phyloP scores from a whole-genome alignment of 2,329 filamentous ascomycete genomes.

The Grosmannia huntii region DNA sequence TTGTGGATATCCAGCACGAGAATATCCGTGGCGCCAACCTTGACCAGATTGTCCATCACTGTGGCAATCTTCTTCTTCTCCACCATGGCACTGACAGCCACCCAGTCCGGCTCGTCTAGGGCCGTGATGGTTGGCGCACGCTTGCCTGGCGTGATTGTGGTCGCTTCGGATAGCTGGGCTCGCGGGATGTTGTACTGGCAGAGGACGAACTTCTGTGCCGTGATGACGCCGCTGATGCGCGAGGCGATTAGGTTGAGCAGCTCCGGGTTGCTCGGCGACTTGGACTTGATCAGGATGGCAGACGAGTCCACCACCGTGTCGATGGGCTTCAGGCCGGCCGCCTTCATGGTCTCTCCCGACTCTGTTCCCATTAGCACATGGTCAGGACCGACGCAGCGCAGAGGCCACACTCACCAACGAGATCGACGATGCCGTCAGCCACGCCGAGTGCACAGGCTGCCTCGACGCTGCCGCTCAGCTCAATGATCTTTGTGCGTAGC shows the following conservation, averaged over 20 bases:
- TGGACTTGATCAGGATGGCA: conserved; percentile 86
- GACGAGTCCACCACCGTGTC: conserved; percentile 83
- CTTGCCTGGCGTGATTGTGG: conserved; percentile 79
- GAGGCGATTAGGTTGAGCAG: conserved; percentile 75
- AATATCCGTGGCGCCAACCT: conserved; percentile 71
- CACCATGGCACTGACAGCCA: conserved; percentile 90
- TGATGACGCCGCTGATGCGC: conserved; percentile 87
- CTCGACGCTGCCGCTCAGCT: conserved; percentile 92
- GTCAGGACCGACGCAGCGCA: background rate
- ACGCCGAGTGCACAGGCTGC: conserved; percentile 91
- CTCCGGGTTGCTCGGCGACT: conserved; percentile 63
- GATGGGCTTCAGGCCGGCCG: conserved; percentile 84
- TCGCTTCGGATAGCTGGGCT: conserved; percentile 50
- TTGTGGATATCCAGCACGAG: conserved; percentile 80
- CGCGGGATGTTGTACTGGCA: conserved; percentile 94
- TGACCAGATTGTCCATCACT: conserved; percentile 74
- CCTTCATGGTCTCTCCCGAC: conserved; percentile 96
- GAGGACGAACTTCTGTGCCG: conserved; percentile 83
- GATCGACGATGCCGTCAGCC: conserved; percentile 92
- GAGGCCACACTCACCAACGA: conserved; percentile 57
- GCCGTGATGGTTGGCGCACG: conserved; percentile 85
- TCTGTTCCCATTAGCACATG: conserved; percentile 36
- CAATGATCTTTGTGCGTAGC: conserved; percentile 78
- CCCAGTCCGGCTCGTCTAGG: conserved; percentile 81
- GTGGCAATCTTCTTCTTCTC: conserved; percentile 73